Base-by-base conservation (phyloP, 2,329 filamentous ascomycete genomes). In the Pestalotiopsis fici region DNA sequence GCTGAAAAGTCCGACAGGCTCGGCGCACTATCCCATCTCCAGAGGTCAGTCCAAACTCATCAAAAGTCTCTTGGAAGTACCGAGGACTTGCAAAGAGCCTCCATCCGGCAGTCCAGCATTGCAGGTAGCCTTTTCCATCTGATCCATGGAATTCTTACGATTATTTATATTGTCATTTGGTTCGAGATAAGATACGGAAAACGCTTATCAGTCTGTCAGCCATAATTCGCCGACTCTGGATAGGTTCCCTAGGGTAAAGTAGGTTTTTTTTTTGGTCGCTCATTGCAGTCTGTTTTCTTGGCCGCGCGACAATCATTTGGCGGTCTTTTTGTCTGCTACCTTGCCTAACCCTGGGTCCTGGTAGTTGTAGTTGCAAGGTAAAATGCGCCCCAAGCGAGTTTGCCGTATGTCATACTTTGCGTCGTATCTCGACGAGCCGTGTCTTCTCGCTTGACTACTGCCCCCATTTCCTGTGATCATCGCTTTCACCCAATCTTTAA, bases 61-160 rank as follows among this genome's bases (percentile, higher is more conserved):
- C n/a, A 11, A 37, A 62, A 35, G 71, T 74, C 61, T 59, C 66
- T 54, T 56, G 47, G 37, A 66, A 59, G 73, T 74, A 74, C 70
- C 66, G 13, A 67, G 37, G 66, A 74, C 71, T 64, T 71, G 7
- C 59, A 68, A 66, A 69, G 69, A 73, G 71, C 69, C 67, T 72
- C 71, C 70, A 70, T 66, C 43, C 43, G 37, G 60, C 43, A 37
- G 35, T 25, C 31, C 66, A 63, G 66, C 47, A 39, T 59, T 43
- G 39, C 11, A n/a, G 18, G 64, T 59, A 37, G 47, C 23, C 39
- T 39, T 66, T 35, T 66, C 43, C 43, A 28, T 12, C 23, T 61
- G 25, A 66, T 35, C 64, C 56, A 66, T 66, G 64, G 64, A 66
- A 60, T 61, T 66, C 57, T 66, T 66, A 66, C 64, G 37, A 60